Evolutionary conservation across 139 green algal species (phyloP), one percentile per base, ranked within the genome.

Genomic region (Closterium sp.): DNA sequence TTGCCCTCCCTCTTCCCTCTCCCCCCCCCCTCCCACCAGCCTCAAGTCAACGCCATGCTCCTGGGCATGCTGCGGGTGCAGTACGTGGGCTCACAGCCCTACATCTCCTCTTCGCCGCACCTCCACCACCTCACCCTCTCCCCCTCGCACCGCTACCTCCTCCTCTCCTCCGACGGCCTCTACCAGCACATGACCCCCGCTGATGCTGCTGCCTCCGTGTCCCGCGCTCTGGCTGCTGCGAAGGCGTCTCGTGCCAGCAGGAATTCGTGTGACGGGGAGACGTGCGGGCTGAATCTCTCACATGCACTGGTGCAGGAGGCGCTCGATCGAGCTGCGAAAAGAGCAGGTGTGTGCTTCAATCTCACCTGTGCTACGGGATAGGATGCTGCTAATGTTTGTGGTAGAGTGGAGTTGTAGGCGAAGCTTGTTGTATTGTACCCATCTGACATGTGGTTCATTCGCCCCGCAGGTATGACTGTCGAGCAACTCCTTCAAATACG

Each of bases 81-180:
- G 86, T 89, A 89, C 64, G 30, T 89, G n/a, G 86, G 86, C 9
- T 33, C 55, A 69, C 35, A 43, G 30, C 86, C 86, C n/a, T 89
- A 89, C 31, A 10, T 89, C 31, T 89, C 86, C 30, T 89, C 86
- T 31, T 43, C 31, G 28, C 86, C 86, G n/a, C 30, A 89, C 6
- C 64, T 89, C 25, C 86, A 83, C 55, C 86, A 89, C 31, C 86
- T 84, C 64, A 43, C 35, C 12, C 31, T 89, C 31, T 32, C 35
- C 64, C 30, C 86, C n/a, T 31, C 55, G 1, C 23, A 89, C 86
- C 55, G 28, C 31, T 89, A 55, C 28, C 86, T 89, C 30, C 9
- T 89, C 64, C 35, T 89, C 28, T 32, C 86, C 31, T 89, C 86
- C 28, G 86, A 89, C 31, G 86, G 86, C 8, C 86, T 89, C 6